A percentile compares a stretch with the other conserved stretches of the same genome.
These are phyloP conservation scores for Macrolepiota albuminosa DNA, from an alignment of 768 basidiomycete genomes.

Conservation along the genomic window DNA sequence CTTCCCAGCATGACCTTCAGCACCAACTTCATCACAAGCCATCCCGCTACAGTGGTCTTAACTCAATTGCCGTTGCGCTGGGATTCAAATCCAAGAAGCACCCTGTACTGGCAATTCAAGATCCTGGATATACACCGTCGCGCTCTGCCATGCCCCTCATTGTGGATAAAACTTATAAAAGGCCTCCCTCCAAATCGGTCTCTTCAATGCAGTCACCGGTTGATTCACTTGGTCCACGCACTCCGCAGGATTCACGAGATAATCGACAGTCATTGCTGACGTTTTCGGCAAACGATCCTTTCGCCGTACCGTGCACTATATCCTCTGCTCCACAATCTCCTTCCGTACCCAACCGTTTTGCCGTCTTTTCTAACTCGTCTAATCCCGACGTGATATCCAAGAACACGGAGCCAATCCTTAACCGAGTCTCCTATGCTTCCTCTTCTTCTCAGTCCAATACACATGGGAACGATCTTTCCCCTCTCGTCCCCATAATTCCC, in stretches of 20 bases:
- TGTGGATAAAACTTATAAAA: conserved; percentile 24
- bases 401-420: conserved; percentile 30
- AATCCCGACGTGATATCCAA: conserved; percentile 38
- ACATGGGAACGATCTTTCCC: conserved; percentile 24
- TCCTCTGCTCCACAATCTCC: conserved; percentile 34
- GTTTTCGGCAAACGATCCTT: conserved; percentile 61
- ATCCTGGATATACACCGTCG: conserved; percentile 30
- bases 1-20: conserved; percentile 23
- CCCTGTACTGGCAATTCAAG: conserved; percentile 47
- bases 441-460: conserved; percentile 51
- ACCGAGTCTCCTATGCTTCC: conserved; percentile 52
- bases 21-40: conserved; percentile 26
- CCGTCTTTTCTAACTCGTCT: conserved; percentile 50
- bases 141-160: conserved; percentile 18
- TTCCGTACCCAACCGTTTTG: conserved; percentile 43
- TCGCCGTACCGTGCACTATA: conserved; percentile 43
- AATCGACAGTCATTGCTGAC: conserved; percentile 52
- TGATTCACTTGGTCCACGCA: conserved; percentile 50
- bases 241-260: conserved; percentile 44
- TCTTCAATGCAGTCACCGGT: conserved; percentile 53
- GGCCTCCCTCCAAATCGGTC: conserved; percentile 50
- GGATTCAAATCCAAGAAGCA: conserved; percentile 63
- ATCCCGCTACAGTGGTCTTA: conserved; percentile 28
- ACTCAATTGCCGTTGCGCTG: conserved; percentile 54
- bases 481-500: conserved; percentile 6